Conservation (phyloP, 2,329 filamentous ascomycete species). For the Exophiala xenobiotica region DNA sequence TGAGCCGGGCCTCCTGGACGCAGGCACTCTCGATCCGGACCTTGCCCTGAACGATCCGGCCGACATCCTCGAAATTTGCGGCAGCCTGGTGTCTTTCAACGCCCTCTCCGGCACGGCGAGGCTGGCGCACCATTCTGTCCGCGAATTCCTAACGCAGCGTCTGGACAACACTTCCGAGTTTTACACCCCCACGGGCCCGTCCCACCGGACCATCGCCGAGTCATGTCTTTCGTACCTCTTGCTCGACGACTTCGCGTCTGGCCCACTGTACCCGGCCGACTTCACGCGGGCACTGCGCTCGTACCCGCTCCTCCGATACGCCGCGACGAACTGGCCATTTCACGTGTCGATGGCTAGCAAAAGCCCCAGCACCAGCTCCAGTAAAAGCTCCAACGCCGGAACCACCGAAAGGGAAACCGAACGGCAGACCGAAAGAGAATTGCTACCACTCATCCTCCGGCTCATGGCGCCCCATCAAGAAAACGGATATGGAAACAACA, state of each 20-base stretch:
- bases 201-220: conserved; percentile 18
- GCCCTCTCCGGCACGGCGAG: conserved; percentile 7
- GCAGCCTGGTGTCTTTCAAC: conserved; percentile 20
- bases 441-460: conserved; percentile 19
- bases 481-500: too few relatives aligned
- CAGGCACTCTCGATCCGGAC: conserved; percentile 15
- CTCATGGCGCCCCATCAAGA: conserved; percentile 20
- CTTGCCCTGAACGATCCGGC: conserved; percentile 15
- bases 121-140: conserved; percentile 23
- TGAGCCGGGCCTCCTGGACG: conserved; percentile 14
- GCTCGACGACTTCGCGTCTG: conserved; percentile 15
- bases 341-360: conserved; percentile 17
- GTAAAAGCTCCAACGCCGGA: not conserved
- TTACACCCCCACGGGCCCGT: conserved; percentile 9
- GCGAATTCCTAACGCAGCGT: conserved; percentile 18
- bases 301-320: conserved; percentile 20
- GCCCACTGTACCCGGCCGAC: conserved; percentile 7
- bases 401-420: not conserved
- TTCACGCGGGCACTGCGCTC: conserved; percentile 2
- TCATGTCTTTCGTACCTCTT: conserved; percentile 20
- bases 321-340: conserved; percentile 19
- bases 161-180: conserved; percentile 9
- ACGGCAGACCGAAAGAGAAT: conserved; percentile 4
- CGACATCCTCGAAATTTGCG: conserved; percentile 24
- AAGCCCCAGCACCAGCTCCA: too few relatives aligned